Conservation (phyloP, 306 rosid genomes). For the Sphenostylis stenocarpa region DNA sequence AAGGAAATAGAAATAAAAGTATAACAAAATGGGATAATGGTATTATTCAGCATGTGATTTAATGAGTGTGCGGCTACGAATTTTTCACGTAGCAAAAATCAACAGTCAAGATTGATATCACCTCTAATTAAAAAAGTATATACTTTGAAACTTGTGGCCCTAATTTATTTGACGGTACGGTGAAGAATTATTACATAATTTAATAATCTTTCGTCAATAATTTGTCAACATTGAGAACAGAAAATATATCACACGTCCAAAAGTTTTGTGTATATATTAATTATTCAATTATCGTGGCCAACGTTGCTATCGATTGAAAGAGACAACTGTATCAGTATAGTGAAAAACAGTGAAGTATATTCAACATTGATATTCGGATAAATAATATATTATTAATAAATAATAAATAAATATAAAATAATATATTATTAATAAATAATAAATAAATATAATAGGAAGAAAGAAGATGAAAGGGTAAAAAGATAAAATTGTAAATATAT, state of each 20-base stretch:
- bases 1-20: background rate
- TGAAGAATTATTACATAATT: background rate
- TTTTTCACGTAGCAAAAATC: background rate
- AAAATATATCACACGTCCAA: background rate
- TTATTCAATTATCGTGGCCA: background rate
- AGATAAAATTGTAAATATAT: too few species aligned
- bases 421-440: background rate
- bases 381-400: too few species aligned
- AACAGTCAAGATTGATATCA: background rate
- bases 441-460: too few species aligned
- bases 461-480: too few species aligned
- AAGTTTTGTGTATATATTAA: background rate
- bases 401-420: too few species aligned
- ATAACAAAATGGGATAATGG: background rate
- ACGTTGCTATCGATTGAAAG: background rate
- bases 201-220: background rate
- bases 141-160: background rate
- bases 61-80: background rate
- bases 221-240: background rate
- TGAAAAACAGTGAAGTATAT: too few species aligned
- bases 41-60: background rate
- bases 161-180: background rate
- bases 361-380: too few species aligned
- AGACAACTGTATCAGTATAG: background rate
- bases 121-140: background rate